A percentile compares a stretch with the other conserved stretches of the same genome.
Conservation (phyloP, 2,329 filamentous ascomycete species). For the Aspergillus sp. region DNA sequence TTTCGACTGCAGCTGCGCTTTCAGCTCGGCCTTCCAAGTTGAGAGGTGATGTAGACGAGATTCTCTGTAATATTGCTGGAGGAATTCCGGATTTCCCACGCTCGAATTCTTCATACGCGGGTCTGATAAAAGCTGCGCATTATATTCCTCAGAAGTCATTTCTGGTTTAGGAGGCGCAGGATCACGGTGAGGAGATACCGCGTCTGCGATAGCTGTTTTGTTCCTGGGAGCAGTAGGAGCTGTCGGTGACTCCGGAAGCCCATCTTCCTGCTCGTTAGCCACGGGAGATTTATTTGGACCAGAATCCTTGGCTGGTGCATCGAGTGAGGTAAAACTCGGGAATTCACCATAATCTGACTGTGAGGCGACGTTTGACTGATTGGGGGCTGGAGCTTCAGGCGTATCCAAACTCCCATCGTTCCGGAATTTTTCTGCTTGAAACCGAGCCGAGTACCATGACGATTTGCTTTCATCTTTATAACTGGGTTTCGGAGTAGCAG, state of each 20-base stretch:
- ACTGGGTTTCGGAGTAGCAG: constrained; percentile 62
- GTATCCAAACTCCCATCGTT: neutral
- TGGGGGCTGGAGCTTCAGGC: constrained; percentile 22
- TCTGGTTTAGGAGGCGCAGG: constrained; percentile 40
- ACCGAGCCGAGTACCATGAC: constrained; percentile 80
- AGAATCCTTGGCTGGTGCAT: constrained; percentile 18
- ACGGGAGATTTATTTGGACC: neutral
- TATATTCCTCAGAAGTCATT: constrained; percentile 90
- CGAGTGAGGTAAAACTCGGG: constrained; percentile 35
- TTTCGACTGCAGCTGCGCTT: constrained; percentile 81
- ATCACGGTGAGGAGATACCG: constrained; percentile 23
- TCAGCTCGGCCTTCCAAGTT: constrained; percentile 94
- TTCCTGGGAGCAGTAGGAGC: neutral
- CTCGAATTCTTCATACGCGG: constrained; percentile 86
- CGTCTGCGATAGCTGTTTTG: constrained; percentile 3
- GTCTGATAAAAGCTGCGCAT: constrained; percentile 80
- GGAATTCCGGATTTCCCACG: constrained; percentile 87
- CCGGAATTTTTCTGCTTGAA: constrained; percentile 50
- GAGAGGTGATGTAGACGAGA: constrained; percentile 94
- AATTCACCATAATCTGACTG: constrained; percentile 51
- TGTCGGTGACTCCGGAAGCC: neutral
- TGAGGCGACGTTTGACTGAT: constrained; percentile 36
- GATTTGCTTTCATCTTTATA: constrained; percentile 81
- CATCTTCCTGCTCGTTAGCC: neutral
- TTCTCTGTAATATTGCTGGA: constrained; percentile 93